Percentiles rank a stretch among this genome's conserved stretches.
These are phyloP conservation scores for Grammothele lineata DNA, from an alignment of 768 basidiomycete genomes.

Conservation along the genomic window DNA sequence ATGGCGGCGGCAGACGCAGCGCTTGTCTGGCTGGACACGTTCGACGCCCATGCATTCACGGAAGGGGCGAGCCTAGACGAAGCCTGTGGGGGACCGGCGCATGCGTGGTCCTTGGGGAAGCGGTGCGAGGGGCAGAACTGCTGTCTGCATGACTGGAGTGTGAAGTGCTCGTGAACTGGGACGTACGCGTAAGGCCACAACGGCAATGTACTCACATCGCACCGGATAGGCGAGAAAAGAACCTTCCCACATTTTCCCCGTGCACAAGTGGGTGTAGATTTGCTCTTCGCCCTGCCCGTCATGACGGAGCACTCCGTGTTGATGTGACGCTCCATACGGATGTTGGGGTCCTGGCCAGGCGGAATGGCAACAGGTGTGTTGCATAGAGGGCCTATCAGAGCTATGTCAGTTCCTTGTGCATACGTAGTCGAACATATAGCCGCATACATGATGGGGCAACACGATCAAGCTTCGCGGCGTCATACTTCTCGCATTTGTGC, in stretches of 20 bases:
- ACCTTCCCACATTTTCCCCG: constrained; percentile 65
- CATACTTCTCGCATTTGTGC: constrained; percentile 68
- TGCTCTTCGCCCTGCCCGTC: constrained; percentile 50
- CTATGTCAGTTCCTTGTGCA: too few species aligned
- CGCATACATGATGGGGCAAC: constrained; percentile 71
- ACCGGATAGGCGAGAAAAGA: constrained; percentile 69
- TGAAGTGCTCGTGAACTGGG: background rate
- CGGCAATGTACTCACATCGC: constrained; percentile 51
- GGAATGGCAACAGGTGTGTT: constrained; percentile 69
- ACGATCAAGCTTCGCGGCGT: constrained; percentile 66
- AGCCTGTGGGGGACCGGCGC: constrained; percentile 26
- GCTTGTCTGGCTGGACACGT: constrained; percentile 16
- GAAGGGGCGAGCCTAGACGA: constrained; percentile 18
- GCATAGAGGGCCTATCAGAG: constrained; percentile 64
- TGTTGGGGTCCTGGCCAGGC: constrained; percentile 77
- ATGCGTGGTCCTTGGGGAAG: constrained; percentile 70
- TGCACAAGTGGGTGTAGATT: constrained; percentile 53
- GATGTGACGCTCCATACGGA: constrained; percentile 77
- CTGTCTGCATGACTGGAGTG: constrained; percentile 55
- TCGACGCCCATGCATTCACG: constrained; percentile 10
- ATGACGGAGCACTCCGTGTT: constrained; percentile 60
- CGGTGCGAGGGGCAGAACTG: constrained; percentile 80
- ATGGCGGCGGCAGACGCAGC: constrained; percentile 28
- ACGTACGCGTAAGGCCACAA: background rate
- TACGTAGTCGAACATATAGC: too few species aligned